phyloP scores from a whole-genome alignment of 2,329 filamentous ascomycete genomes.

The Trichophyton mentagrophytes region DNA sequence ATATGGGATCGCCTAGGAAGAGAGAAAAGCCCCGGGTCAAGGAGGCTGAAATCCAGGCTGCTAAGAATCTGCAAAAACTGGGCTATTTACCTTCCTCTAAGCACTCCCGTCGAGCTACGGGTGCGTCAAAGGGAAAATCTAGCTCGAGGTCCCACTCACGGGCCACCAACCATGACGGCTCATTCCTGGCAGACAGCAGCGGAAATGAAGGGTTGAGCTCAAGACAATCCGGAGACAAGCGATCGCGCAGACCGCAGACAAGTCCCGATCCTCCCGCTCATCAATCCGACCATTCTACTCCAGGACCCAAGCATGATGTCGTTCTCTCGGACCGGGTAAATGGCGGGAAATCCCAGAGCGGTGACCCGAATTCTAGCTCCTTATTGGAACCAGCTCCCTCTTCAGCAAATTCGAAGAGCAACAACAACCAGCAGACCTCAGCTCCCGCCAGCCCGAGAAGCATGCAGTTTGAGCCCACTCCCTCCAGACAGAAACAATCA shows the following conservation, averaged over 20 bases:
- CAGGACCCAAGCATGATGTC: neutral
- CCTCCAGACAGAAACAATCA: neutral
- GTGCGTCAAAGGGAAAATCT: neutral
- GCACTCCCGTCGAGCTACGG: neutral
- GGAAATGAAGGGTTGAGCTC: conserved; percentile 22
- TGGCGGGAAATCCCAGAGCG: neutral
- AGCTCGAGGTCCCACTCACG: neutral
- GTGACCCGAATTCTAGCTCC: neutral
- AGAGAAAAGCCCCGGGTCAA: neutral
- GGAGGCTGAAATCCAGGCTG: neutral
- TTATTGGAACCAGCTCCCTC: neutral
- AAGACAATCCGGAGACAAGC: neutral
- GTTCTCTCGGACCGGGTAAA: neutral
- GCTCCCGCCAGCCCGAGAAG: neutral
- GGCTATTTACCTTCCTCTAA: neutral
- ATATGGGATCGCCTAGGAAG: neutral
- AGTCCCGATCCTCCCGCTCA: neutral
- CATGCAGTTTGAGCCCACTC: neutral
- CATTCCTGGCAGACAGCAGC: conserved; percentile 26
- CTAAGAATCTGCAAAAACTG: neutral
- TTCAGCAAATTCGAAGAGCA: neutral
- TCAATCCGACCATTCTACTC: neutral
- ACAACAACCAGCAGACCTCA: neutral
- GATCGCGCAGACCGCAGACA: conserved; percentile 2
- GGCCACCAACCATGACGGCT: conserved; percentile 17